These are phyloP conservation scores for Plasmodium gonderi DNA, from an alignment of 169 alveolate species.

Conservation along the genomic window DNA sequence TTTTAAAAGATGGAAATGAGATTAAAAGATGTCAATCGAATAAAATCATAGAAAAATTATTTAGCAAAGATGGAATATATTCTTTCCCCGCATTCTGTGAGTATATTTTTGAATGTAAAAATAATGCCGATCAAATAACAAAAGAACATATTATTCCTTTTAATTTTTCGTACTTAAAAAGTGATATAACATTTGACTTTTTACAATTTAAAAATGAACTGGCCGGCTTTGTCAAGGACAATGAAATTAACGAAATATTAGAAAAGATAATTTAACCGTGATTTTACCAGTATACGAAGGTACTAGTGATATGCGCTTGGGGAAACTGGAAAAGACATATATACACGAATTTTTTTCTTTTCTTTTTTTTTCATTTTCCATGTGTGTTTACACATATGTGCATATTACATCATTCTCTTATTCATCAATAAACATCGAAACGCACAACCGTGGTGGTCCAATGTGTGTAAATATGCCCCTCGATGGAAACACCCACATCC, in stretches of 20 bases:
- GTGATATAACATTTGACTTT: constrained; percentile 30
- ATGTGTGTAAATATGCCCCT: neutral
- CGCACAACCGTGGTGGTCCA: too few species aligned
- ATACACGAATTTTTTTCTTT: too few species aligned
- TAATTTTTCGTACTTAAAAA: constrained; percentile 46
- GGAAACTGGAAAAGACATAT: too few species aligned
- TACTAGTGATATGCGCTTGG: too few species aligned
- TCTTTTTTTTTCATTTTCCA: too few species aligned
- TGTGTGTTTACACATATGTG: too few species aligned
- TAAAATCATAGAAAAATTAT: constrained; percentile 22
- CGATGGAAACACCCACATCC: neutral
- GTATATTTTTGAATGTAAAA: constrained; percentile 58
- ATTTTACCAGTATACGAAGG: neutral
- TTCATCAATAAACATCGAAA: too few species aligned
- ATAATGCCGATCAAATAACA: constrained; percentile 18
- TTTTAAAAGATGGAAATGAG: constrained; percentile 34
- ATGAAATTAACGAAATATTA: constrained; percentile 40
- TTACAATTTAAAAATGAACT: constrained; percentile 20
- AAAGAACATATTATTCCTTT: constrained; percentile 45
- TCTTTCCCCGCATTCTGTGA: constrained; percentile 52
- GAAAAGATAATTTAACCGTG: constrained; percentile 41
- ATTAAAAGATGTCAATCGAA: constrained; percentile 43
- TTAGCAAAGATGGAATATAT: constrained; percentile 18
- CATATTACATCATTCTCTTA: too few species aligned
- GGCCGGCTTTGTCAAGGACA: constrained; percentile 35